A percentile compares a stretch with the other conserved stretches of the same genome.
Evolutionary conservation across 805 yeast genomes (phyloP).

Genomic region (Suhomyces xylopsoci): DNA sequence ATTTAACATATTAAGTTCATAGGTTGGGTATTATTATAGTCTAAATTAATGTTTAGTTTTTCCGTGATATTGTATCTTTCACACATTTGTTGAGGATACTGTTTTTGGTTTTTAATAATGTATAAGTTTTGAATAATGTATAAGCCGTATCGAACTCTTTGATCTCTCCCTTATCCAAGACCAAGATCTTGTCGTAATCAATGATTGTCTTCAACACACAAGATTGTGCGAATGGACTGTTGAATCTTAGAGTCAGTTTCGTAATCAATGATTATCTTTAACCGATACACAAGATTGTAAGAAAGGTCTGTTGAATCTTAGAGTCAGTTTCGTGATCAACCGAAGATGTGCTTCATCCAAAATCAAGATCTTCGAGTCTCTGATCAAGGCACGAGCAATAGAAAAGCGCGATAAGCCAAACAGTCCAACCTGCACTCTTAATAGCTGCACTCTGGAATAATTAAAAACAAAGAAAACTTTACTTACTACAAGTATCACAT

Average conservation of each 20-base stretch:
- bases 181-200: conserved; percentile 75
- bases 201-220: conserved; percentile 76
- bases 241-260: conserved; percentile 83
- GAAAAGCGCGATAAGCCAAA: too few species aligned
- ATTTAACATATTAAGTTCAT: neutral
- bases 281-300: too few species aligned
- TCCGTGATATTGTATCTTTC: conserved; percentile 43
- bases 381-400: conserved; percentile 80
- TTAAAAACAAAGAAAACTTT: too few species aligned
- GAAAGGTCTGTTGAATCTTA: too few species aligned
- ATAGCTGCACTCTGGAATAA: too few species aligned
- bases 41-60: neutral
- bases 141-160: conserved; percentile 74
- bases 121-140: conserved; percentile 51
- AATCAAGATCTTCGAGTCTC: conserved; percentile 71
- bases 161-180: conserved; percentile 76
- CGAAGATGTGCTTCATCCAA: conserved; percentile 81
- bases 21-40: neutral
- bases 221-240: conserved; percentile 73
- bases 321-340: too few species aligned
- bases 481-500: too few species aligned
- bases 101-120: too few species aligned
- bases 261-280: too few species aligned
- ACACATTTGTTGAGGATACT: conserved; percentile 68
- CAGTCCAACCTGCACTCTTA: too few species aligned